These are phyloP conservation scores for Syncephalis plumigaleata DNA, from an alignment of 371 early-diverging fungal species.

Conservation along the genomic window DNA sequence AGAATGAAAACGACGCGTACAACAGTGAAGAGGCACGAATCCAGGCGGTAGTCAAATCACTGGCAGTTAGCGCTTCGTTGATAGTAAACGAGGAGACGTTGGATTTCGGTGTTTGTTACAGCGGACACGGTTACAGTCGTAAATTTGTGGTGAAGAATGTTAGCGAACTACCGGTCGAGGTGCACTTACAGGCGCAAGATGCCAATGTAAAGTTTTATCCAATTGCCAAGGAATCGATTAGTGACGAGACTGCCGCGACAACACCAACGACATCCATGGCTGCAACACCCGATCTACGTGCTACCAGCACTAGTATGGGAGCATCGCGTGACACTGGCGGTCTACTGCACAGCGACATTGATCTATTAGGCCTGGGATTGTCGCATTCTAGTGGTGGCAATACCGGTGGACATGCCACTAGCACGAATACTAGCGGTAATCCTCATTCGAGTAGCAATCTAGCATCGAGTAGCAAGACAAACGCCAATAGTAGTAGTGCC, in stretches of 20 bases:
- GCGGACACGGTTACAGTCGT: conserved; percentile 66
- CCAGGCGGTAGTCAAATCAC: conserved; percentile 64
- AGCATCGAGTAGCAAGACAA: too few species aligned
- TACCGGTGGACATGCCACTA: too few species aligned
- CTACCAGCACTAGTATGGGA: not conserved
- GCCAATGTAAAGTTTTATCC: conserved; percentile 54
- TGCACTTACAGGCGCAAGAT: conserved; percentile 63
- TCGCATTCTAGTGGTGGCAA: too few species aligned
- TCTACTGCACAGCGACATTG: not conserved
- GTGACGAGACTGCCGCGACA: not conserved
- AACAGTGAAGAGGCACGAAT: conserved; percentile 69
- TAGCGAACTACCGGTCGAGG: conserved; percentile 54
- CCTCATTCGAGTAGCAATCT: too few species aligned
- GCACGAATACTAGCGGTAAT: too few species aligned
- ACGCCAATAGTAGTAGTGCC: too few species aligned
- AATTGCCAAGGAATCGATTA: conserved; percentile 14
- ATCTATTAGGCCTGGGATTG: too few species aligned
- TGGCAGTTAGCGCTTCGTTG: conserved; percentile 54
- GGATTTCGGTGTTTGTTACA: conserved; percentile 89
- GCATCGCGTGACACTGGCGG: not conserved
- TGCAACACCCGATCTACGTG: not conserved
- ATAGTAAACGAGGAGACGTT: conserved; percentile 57
- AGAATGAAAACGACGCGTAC: conserved; percentile 75
- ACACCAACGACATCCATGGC: conserved; percentile 5
- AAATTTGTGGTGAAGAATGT: conserved; percentile 70